Percentiles rank a stretch among this genome's conserved stretches.
These are phyloP conservation scores for Metschnikowia henanensis DNA, from an alignment of 805 yeast species.

Conservation along the genomic window DNA sequence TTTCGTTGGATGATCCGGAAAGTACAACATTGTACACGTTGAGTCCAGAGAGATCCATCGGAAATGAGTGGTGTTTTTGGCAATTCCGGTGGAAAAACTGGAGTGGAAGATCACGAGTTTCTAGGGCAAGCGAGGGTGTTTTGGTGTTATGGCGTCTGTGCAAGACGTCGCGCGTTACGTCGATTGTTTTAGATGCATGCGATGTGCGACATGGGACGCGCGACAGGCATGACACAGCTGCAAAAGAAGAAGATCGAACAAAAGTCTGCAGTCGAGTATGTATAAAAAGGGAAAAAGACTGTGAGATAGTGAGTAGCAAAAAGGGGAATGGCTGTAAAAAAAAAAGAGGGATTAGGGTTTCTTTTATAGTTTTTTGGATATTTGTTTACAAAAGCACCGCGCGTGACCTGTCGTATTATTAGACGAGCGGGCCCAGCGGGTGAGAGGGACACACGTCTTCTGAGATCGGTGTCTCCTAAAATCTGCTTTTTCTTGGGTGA, in stretches of 20 bases:
- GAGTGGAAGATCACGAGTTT: too few species aligned
- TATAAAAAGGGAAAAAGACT: too few species aligned
- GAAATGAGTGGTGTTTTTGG: background rate
- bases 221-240: background rate
- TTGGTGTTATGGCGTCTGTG: conserved; percentile 6
- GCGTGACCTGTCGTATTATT: background rate
- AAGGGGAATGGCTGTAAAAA: background rate
- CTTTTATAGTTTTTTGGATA: background rate
- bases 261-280: too few species aligned
- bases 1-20: conserved; percentile 8
- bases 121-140: too few species aligned
- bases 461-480: too few species aligned
- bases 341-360: background rate
- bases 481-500: too few species aligned
- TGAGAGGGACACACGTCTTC: too few species aligned
- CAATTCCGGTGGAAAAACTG: too few species aligned
- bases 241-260: background rate
- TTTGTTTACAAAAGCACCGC: background rate
- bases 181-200: background rate
- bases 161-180: conserved; percentile 4
- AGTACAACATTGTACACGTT: conserved; percentile 13
- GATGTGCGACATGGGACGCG: conserved; percentile 4
- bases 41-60: conserved; percentile 19
- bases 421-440: too few species aligned
- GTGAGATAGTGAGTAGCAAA: too few species aligned